phyloP scores from a whole-genome alignment of 2,329 filamentous ascomycete species.

The Diaporthe caulivora region DNA sequence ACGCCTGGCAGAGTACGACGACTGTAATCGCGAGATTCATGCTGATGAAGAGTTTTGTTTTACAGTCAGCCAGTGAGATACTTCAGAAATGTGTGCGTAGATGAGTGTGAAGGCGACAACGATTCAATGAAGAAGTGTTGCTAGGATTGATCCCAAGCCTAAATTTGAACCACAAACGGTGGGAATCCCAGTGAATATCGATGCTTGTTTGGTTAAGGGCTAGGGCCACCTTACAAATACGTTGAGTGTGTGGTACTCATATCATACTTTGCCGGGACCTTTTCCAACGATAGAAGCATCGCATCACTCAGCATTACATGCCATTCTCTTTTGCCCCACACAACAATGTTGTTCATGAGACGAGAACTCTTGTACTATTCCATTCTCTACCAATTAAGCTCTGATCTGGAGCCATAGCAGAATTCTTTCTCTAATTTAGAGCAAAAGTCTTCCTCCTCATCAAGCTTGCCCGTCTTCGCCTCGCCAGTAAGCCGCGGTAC shows the following conservation, averaged over 20 bases:
- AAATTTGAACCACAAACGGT: too few relatives aligned
- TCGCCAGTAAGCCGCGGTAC: slow-evolving; percentile 12
- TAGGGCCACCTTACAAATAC: too few relatives aligned
- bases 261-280: too few relatives aligned
- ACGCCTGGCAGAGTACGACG: not conserved
- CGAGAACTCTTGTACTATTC: not conserved
- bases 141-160: too few relatives aligned
- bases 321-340: not conserved
- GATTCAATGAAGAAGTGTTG: too few relatives aligned
- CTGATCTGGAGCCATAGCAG: slow-evolving; percentile 22
- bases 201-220: too few relatives aligned
- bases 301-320: not conserved
- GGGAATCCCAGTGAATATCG: too few relatives aligned
- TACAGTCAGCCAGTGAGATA: too few relatives aligned
- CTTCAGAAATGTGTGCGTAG: too few relatives aligned
- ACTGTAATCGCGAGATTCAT: not conserved
- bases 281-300: too few relatives aligned
- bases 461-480: slow-evolving; percentile 30
- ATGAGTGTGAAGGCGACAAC: rapidly evolving
- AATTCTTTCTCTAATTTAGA: slow-evolving; percentile 36
- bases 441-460: slow-evolving; percentile 35
- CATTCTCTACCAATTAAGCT: slow-evolving; percentile 21
- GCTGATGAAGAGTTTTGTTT: not conserved
- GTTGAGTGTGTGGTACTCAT: too few relatives aligned
- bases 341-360: not conserved